Evolutionary conservation across 345 rosid genomes (phyloP), one percentile per base, ranked within the genome.

Genomic region (Brassica cretica): DNA sequence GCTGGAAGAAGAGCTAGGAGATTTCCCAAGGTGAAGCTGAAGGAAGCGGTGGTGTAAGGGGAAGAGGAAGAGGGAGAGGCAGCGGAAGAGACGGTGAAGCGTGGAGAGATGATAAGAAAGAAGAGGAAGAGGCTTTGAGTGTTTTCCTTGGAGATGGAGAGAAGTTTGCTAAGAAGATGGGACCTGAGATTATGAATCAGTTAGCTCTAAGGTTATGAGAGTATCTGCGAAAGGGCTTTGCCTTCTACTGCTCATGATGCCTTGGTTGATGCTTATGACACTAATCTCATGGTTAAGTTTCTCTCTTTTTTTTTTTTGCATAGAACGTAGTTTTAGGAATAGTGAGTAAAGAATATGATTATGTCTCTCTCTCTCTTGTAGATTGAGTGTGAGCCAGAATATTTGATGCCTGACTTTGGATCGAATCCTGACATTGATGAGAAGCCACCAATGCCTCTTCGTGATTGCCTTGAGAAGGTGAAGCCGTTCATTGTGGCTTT

Each of bases 331-430:
- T 33, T n/a, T 35, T 70, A 51, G 59, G 44, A 77, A 5, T 27
- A 27, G 25, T 27, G 25, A 27, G 39, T 64, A 12, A n/a, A 37
- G 30, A 27, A 27, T 27, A 27, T 27, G 30, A 27, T 27, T 7
- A 33, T 41, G 44, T 25, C 9, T 19, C 61, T 74, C 69, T 24
- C 29, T 18, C 60, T 69, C 69, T 69, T 88, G 82, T 82, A 93
- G 98, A 76, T 95, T 59, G 99, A 93, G 83, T 91, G 83, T 71
- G 99, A 93, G 78, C 94, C 93, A 24, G 99, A 95, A 64, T 95
- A 89, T 49, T 37, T 86, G 68, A 88, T 95, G 97, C 94, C 86
- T 1, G 89, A 90, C 79, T 89, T 92, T 78, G 89, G 79, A 77
- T 79, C 85, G 8, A 95, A 95, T 76, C 99, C 99, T 5, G 97